Evolutionary conservation across 177 flowering plant genomes (phyloP).

Genomic region (Vitis hybrid): DNA sequence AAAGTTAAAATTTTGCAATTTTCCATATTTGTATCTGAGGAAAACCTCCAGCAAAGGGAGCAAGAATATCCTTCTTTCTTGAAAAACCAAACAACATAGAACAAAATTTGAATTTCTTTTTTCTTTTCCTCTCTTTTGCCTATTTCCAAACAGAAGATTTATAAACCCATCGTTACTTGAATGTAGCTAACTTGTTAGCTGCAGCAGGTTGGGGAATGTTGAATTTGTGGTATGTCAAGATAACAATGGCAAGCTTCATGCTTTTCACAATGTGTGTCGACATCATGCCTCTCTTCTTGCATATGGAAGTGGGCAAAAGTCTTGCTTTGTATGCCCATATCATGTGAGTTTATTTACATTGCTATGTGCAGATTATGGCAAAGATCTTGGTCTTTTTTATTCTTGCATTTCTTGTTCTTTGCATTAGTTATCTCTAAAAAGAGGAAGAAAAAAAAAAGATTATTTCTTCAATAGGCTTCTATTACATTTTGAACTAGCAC

Average conservation of each 20-base stretch:
- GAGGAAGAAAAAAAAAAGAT: no score
- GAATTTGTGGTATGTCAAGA: conserved; percentile 87
- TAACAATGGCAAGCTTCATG: conserved; percentile 59
- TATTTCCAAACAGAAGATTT: background rate
- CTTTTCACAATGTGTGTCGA: conserved; percentile 95
- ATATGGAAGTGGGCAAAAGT: conserved; percentile 63
- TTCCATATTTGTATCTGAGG: no score
- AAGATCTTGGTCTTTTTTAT: background rate
- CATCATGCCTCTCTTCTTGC: conserved; percentile 93
- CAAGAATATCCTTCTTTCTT: no score
- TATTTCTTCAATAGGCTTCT: no score
- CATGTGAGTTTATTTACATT: conserved; percentile 58
- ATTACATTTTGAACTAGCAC: no score
- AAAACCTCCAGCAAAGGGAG: no score
- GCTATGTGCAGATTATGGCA: background rate
- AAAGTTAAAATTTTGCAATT: no score
- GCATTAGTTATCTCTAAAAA: no score
- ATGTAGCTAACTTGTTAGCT: background rate
- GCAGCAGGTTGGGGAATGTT: conserved; percentile 71
- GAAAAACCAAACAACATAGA: no score
- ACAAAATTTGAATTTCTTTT: no score
- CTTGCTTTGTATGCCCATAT: conserved; percentile 95
- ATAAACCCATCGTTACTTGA: background rate
- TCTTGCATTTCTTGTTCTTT: no score
- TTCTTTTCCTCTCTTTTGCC: no score